Base-by-base conservation (phyloP, 371 early-diverging fungal species). In the Rhizoclosmatium hyalinum region DNA sequence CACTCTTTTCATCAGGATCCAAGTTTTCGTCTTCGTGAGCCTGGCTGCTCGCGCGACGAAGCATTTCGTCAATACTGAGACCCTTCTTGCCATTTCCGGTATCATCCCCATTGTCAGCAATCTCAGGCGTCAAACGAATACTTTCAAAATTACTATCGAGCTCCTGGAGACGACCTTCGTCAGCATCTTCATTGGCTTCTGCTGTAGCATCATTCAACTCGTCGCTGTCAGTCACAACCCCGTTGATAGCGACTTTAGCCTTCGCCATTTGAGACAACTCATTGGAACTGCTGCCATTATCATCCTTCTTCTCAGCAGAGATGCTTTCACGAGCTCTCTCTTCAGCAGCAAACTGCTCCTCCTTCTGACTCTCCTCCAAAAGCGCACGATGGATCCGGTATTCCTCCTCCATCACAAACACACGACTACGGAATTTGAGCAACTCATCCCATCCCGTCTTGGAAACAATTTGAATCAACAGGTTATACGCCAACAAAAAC, bases 381-480 rank as follows among this genome's bases (percentile, higher is more conserved):
- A 83, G 56, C 12, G 88, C 86, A 5, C 88, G 75, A 66, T 86
- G 86, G 41, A 86, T 83, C 42, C 95, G 84, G 77, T 98, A 98
- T 81, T 98, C 98, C 74, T 97, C 98, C 72, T 98, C 98, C 98
- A 98, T 98, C 6, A 98, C 97, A 84, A 98, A 98, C 14, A 93
- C 95, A 57, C 85, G 78, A 12, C 95, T 94, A 54, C 98, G 88
- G 66, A 90, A 91, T 69, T 88, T 86, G 58, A 98, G 85, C 56
- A 98, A 84, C 75, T 96, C 96, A 73, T 98, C 97, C 98, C 98
- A 98, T 10, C 98, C 98, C 70, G 94, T 91, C 46, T 90, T 89
- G 55, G 89, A 85, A 17, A 92, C 94, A 24, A 98, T 85, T 39
- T 83, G 81, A 10, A 95, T 92, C 73, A 98, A 83, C 19, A 95